A percentile compares a stretch with the other conserved stretches of the same genome.
These are phyloP conservation scores for Cubamyces lactineus DNA, from an alignment of 768 basidiomycete species.

Conservation along the genomic window DNA sequence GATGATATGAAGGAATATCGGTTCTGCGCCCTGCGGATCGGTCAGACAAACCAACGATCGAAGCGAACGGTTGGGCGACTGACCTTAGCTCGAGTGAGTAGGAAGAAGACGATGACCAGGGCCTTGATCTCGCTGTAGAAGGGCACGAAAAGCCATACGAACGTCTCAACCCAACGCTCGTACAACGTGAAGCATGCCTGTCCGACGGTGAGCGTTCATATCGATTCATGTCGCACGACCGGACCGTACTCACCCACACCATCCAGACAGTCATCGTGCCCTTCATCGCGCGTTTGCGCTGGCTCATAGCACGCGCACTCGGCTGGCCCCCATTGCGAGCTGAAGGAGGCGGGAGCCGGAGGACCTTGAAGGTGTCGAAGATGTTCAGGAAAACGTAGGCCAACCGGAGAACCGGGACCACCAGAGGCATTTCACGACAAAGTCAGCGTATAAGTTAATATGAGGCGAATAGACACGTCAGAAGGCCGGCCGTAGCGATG, in stretches of 20 bases:
- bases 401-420: conserved; percentile 67
- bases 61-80: conserved; percentile 3
- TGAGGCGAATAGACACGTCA: not conserved
- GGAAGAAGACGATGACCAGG: conserved; percentile 69
- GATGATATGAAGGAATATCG: conserved; percentile 78
- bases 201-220: conserved; percentile 13
- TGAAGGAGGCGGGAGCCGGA: conserved; percentile 65
- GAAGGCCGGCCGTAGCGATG: not conserved
- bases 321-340: conserved; percentile 59
- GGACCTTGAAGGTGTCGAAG: conserved; percentile 83
- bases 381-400: conserved; percentile 77
- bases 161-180: conserved; percentile 65
- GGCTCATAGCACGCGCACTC: conserved; percentile 66
- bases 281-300: conserved; percentile 85
- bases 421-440: conserved; percentile 58
- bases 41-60: not conserved
- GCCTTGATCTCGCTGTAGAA: conserved; percentile 87
- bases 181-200: conserved; percentile 72
- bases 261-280: conserved; percentile 84
- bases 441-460: not conserved
- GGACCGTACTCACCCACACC: conserved; percentile 65
- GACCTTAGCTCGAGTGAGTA: conserved; percentile 76
- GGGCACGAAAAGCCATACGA: conserved; percentile 73
- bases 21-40: conserved; percentile 73
- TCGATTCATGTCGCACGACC: not conserved